Evolutionary conservation across 768 basidiomycete species (phyloP), one percentile per base, ranked within the genome.

Genomic region (Tephrocybe sp.): DNA sequence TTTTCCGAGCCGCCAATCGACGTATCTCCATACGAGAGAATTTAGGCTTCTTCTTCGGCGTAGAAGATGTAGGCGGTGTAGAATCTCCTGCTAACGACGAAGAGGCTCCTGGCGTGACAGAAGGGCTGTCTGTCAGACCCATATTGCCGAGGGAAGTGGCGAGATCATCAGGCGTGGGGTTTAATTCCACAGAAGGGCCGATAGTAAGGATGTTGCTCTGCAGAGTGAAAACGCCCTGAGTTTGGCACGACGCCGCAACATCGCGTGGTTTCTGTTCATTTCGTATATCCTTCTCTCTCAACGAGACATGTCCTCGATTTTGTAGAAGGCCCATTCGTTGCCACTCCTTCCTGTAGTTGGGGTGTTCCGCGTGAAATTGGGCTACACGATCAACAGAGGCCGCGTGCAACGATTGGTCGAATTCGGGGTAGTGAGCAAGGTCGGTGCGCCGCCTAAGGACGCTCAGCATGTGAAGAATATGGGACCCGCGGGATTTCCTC

Each of bases 11-110:
- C 7, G 57, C 57, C 33, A 52, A 25, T 16, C 50, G 52, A 21
- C 57, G 50, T n/a, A 57, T 57, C 21, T 57, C 50, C 44, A 54
- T 33, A 1, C 38, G 45, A 10, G 53, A 45, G 4, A 48, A 15
- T 18, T 47, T 54, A 12, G 25, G 25, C 18, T 38, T 39, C 27
- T 45, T 57, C 12, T 10, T 51, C 25, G 15, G 16, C 6, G 23
- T n/a, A 19, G 29, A 10, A 12, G 30, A 2, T 10, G 6, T 16
- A 1, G 49, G 10, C 12, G 4, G 15, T 3, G n/a, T 37, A 1
- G 34, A 46, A 18, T 21, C 21, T 13, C n/a, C 16, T 25, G 29
- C 4, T 27, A 30, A 25, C 2, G 36, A 16, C 10, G 16, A 8
- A 1, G 19, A 10, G 2, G 34, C n/a, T 19, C 22, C 1, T 12